Conservation (phyloP, 2,329 filamentous ascomycete species). For the Aureobasidium sp. region DNA sequence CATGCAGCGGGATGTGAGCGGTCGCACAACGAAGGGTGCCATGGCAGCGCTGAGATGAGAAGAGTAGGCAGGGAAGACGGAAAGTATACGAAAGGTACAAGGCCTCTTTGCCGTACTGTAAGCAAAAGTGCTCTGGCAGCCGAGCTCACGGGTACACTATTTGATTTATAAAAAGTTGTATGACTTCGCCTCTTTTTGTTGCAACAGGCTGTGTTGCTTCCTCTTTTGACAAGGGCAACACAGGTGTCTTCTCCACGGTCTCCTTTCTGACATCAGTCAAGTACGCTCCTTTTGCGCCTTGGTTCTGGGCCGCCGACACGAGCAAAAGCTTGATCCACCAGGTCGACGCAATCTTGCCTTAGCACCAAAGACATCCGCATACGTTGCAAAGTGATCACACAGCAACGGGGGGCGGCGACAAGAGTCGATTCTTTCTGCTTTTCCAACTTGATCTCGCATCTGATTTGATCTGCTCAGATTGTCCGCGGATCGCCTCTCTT, state of each 20-base stretch:
- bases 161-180: background rate
- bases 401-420: background rate
- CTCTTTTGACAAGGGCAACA: background rate
- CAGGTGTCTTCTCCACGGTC: background rate
- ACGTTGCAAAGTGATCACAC: slow-evolving; percentile 5
- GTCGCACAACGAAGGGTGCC: background rate
- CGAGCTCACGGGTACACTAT: background rate
- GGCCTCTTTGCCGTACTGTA: background rate
- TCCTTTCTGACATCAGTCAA: slow-evolving; percentile 5
- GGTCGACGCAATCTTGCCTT: slow-evolving; percentile 10
- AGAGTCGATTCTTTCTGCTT: background rate
- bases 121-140: background rate
- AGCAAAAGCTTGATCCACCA: slow-evolving; percentile 5
- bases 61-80: background rate
- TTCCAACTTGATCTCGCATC: background rate
- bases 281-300: background rate
- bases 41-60: background rate
- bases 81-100: background rate
- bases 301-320: slow-evolving; percentile 1
- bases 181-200: background rate
- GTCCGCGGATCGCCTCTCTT: background rate
- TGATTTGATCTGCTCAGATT: background rate
- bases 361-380: background rate
- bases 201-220: background rate
- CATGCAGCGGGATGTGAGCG: background rate